A percentile compares a stretch with the other conserved stretches of the same genome.
Conservation (phyloP, 2,329 filamentous ascomycete species). For the Graphilbum fragrans region DNA sequence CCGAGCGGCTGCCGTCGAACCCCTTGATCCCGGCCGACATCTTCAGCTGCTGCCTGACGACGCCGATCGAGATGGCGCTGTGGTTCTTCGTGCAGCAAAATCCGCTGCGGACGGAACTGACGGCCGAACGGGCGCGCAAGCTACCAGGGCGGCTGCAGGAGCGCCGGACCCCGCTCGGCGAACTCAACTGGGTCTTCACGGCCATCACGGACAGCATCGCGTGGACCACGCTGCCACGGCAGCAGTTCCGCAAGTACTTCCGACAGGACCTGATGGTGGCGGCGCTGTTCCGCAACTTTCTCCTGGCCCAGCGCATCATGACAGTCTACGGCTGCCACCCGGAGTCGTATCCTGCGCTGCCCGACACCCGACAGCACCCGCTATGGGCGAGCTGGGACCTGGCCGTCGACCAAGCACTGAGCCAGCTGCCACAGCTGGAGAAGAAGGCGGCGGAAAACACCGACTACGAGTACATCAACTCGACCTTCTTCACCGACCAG, state of each 20-base stretch:
- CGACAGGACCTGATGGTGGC: conserved; percentile 98
- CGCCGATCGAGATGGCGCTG: conserved; percentile 92
- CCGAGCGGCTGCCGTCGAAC: conserved; percentile 90
- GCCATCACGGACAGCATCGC: conserved; percentile 98
- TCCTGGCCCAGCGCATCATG: conserved; percentile 92
- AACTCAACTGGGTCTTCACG: conserved; percentile 98
- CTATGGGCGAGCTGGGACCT: conserved; percentile 97
- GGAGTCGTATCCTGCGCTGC: conserved; percentile 81
- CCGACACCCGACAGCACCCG: conserved; percentile 87
- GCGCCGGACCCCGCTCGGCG: conserved; percentile 81
- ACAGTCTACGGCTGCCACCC: conserved; percentile 91
- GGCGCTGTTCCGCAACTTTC: conserved; percentile 88
- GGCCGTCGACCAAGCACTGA: conserved; percentile 86
- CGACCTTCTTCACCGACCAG: conserved; percentile 93
- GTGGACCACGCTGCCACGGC: conserved; percentile 85
- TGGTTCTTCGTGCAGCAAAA: conserved; percentile 96
- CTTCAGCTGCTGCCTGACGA: conserved; percentile 91
- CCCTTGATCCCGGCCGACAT: conserved; percentile 86
- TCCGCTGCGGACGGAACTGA: conserved; percentile 55
- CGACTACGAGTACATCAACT: conserved; percentile 89
- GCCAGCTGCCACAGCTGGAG: conserved; percentile 78
- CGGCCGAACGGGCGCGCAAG: conserved; percentile 72
- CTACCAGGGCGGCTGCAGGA: conserved; percentile 89
- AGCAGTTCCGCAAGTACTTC: conserved; percentile 93
- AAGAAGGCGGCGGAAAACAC: conserved; percentile 59